Conservation (phyloP, 1,139 yeast genomes). For the Williopsis jadinii region DNA sequence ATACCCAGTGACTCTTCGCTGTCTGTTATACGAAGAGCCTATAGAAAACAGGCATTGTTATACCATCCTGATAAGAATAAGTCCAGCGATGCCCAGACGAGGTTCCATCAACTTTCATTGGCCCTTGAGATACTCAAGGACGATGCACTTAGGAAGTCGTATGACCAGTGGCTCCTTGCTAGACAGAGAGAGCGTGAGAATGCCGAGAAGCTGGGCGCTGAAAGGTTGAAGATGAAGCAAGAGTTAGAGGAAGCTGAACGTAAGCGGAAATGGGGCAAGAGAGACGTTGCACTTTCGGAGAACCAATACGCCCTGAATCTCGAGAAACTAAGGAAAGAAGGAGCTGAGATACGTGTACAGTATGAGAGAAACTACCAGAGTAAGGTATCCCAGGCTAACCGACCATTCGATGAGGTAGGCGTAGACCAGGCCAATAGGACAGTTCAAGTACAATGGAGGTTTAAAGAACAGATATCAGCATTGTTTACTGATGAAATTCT, state of each 20-base stretch:
- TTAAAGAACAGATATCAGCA: constrained; percentile 15
- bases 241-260: constrained; percentile 19
- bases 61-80: constrained; percentile 93
- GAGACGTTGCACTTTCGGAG: constrained; percentile 5
- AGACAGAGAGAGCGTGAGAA: constrained; percentile 5
- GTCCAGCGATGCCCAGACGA: constrained; percentile 70
- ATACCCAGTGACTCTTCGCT: constrained; percentile 60
- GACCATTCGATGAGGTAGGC: neutral
- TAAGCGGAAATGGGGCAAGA: constrained; percentile 10
- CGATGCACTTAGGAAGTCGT: constrained; percentile 87
- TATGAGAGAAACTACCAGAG: constrained; percentile 9
- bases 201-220: constrained; percentile 9
- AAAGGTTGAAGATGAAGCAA: constrained; percentile 17
- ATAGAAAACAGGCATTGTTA: constrained; percentile 71
- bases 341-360: constrained; percentile 12
- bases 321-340: constrained; percentile 20
- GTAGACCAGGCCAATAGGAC: constrained; percentile 3
- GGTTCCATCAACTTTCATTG: constrained; percentile 72
- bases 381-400: constrained; percentile 1
- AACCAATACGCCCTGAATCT: constrained; percentile 10
- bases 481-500: constrained; percentile 17
- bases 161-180: constrained; percentile 39
- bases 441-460: constrained; percentile 18
- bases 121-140: constrained; percentile 87
- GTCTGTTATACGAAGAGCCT: constrained; percentile 74